Conservation (phyloP, 331 rosid species). For the Pyrus hybrid region DNA sequence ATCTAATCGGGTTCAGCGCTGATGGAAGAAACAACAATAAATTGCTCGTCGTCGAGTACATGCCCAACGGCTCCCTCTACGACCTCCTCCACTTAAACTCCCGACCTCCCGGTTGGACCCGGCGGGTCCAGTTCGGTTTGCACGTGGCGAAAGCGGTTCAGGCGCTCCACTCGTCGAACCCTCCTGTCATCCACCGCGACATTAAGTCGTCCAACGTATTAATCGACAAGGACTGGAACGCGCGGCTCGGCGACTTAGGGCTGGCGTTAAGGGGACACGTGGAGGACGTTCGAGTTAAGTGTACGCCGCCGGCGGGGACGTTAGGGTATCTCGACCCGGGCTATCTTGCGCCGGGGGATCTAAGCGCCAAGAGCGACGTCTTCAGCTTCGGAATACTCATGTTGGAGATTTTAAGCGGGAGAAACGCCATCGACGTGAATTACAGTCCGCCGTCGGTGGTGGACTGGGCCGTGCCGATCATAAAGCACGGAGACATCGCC, state of each 20-base stretch:
- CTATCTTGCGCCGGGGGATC: slow-evolving; percentile 81
- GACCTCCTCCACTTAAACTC: slow-evolving; percentile 42
- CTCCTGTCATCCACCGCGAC: slow-evolving; percentile 88
- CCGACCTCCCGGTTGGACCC: slow-evolving; percentile 66
- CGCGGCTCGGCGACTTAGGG: slow-evolving; percentile 83
- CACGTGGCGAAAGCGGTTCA: slow-evolving; percentile 72
- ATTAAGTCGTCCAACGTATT: slow-evolving; percentile 76
- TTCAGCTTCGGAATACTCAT: slow-evolving; percentile 86
- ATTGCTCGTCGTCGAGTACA: slow-evolving; percentile 73
- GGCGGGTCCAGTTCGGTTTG: slow-evolving; percentile 39
- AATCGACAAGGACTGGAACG: slow-evolving; percentile 45
- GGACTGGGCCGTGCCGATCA: slow-evolving; percentile 89
- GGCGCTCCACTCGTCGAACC: slow-evolving; percentile 50
- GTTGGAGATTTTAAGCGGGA: slow-evolving; percentile 69
- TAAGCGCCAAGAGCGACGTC: slow-evolving; percentile 79
- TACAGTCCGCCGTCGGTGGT: slow-evolving; percentile 83
- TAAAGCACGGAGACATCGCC: slow-evolving; percentile 35
- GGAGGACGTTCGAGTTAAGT: slow-evolving; percentile 73
- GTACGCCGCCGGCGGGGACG: slow-evolving; percentile 94
- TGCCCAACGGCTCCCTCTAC: slow-evolving; percentile 79
- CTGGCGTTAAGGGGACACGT: slow-evolving; percentile 74
- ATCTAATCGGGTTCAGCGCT: slow-evolving; percentile 63
- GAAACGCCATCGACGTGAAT: slow-evolving; percentile 74
- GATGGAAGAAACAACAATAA: slow-evolving; percentile 25
- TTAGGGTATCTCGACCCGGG: slow-evolving; percentile 84